A percentile compares a stretch with the other conserved stretches of the same genome.
Conservation (phyloP, 352 stramenopile species). For the Thalassiosira hispida region DNA sequence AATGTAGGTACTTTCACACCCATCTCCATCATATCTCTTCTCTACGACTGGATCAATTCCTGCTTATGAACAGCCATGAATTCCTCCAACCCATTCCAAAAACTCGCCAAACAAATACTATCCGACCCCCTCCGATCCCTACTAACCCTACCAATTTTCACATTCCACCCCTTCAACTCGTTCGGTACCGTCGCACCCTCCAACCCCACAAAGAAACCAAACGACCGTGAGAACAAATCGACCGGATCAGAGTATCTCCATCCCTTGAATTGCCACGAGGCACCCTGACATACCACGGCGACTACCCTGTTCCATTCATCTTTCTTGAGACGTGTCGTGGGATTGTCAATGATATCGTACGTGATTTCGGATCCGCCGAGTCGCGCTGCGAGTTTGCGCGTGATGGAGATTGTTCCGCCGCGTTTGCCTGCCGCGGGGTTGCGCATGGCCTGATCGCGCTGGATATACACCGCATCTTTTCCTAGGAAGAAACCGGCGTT, state of each 20-base stretch:
- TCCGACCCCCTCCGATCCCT: conserved; percentile 82
- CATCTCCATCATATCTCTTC: no score
- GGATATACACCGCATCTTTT: conserved; percentile 66
- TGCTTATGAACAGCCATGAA: conserved; percentile 80
- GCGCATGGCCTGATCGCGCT: conserved; percentile 65
- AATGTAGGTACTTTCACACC: no score
- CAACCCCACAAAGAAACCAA: conserved; percentile 81
- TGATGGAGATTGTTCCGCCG: conserved; percentile 49
- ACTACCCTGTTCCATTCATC: conserved; percentile 81
- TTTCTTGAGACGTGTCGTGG: conserved; percentile 57
- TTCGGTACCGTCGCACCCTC: conserved; percentile 70
- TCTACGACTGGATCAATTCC: conserved; percentile 52
- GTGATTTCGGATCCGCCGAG: conserved; percentile 63
- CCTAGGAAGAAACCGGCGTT: conserved; percentile 82
- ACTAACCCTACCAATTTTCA: conserved; percentile 66
- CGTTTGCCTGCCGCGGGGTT: conserved; percentile 45
- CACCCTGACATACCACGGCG: conserved; percentile 74
- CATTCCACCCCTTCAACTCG: conserved; percentile 72
- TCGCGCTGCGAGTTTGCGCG: conserved; percentile 50
- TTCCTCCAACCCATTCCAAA: conserved; percentile 84
- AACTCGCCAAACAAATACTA: conserved; percentile 74
- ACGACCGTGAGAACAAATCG: conserved; percentile 70
- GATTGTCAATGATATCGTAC: conserved; percentile 84
- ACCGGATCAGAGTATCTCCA: conserved; percentile 80
- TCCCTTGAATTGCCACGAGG: conserved; percentile 84